Evolutionary conservation across 805 yeast genomes (phyloP), one percentile per base, ranked within the genome.

Genomic region (Barnettozyma sp.): DNA sequence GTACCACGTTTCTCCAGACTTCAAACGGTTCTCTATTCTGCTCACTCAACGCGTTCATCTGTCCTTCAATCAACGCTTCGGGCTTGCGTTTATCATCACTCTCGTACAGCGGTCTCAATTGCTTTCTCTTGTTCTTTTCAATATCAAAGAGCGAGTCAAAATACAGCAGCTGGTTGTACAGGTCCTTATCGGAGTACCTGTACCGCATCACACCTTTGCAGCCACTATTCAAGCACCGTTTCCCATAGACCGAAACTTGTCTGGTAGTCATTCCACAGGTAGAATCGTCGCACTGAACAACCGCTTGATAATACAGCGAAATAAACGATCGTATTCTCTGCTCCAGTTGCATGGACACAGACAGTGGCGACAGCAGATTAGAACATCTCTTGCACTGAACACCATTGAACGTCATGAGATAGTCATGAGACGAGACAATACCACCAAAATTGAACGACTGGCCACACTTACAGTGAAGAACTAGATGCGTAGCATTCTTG

Each of bases 241-340:
- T 76, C 35, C 97, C 97, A 52, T 84, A 86, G 4, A 88, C 96
- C 15, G 88, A 76, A 17, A 92, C 71, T 53, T 88, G 95, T 43
- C 95, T 70, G 0, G 97, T 88, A 12, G 68, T 68, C 35, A 74
- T 66, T 2, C 82, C 84, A 62, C 97, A 90, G 2, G 92, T 71
- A 6, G 76, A 55, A 49, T 92, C 97, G 56, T 83, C 94, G 63
- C 99, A 92, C 0, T 58, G 61, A 30, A 87, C 62, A 85, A 92
- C 77, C 5, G 88, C 90, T n/a, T 83, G 78, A 56, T 92, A 92
- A 57, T 88, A 92, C 22, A 68, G 54, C 1, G 87, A 69, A 33
- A 90, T 77, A 44, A 78, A 82, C 5, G 65, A 59, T 38, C 97
- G 68, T 18, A 90, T 71, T 32, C 74, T 63, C n/a, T 63, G 55